These are phyloP conservation scores for Leccinum rimulosum DNA, from an alignment of 768 basidiomycete species.

Conservation along the genomic window DNA sequence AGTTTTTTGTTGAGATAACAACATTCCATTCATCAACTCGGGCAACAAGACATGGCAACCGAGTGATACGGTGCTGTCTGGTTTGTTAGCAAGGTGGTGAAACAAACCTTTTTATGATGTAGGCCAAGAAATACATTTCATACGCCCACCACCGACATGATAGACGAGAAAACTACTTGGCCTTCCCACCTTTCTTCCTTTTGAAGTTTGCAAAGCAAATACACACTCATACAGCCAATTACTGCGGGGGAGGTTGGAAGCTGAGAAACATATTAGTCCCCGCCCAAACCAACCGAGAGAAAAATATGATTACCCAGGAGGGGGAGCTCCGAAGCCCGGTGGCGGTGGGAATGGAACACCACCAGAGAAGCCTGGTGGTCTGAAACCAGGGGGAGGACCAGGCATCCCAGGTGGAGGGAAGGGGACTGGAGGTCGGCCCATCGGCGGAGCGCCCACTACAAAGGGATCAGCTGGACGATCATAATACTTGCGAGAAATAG, in stretches of 20 bases:
- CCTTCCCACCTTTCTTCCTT: conserved; percentile 24
- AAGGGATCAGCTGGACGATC: conserved; percentile 12
- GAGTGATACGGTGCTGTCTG: conserved; percentile 21
- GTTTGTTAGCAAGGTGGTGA: conserved; percentile 24
- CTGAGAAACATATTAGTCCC: conserved; percentile 25
- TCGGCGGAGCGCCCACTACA: conserved; percentile 57
- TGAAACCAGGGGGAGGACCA: conserved; percentile 82
- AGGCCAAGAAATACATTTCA: conserved; percentile 25
- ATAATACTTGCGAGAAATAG: conserved; percentile 14
- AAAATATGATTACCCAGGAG: conserved; percentile 66
- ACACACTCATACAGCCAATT: conserved; percentile 11
- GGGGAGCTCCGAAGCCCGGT: conserved; percentile 77
- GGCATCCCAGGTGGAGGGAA: conserved; percentile 75
- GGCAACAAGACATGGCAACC: conserved; percentile 20
- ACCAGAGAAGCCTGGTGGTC: conserved; percentile 80
- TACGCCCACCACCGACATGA: conserved; percentile 20
- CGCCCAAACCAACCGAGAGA: neutral
- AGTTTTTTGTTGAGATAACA: conserved; percentile 12
- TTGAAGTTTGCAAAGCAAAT: conserved; percentile 10
- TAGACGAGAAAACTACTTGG: conserved; percentile 24
- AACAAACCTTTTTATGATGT: conserved; percentile 27
- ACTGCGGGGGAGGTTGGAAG: conserved; percentile 51
- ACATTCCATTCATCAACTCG: conserved; percentile 22
- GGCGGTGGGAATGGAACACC: conserved; percentile 80
- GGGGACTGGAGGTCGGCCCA: conserved; percentile 67